phyloP scores from a whole-genome alignment of 2,329 filamentous ascomycete genomes.

The Ascochyta fabae region DNA sequence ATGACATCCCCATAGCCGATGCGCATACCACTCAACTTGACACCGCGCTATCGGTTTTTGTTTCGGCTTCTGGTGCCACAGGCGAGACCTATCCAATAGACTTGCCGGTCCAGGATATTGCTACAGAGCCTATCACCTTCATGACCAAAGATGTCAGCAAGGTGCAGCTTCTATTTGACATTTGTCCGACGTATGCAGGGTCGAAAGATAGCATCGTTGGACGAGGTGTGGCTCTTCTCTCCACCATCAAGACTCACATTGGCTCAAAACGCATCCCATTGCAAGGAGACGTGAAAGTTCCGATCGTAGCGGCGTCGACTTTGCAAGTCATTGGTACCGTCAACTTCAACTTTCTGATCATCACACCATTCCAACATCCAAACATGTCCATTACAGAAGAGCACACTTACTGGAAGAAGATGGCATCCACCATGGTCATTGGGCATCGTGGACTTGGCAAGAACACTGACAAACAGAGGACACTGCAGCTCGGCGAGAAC shows the following conservation, averaged over 20 bases:
- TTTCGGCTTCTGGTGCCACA: constrained; percentile 82
- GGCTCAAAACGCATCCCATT: constrained; percentile 88
- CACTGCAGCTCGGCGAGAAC: constrained; percentile 94
- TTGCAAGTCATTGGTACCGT: constrained; percentile 92
- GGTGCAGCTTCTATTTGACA: constrained; percentile 91
- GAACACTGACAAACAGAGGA: constrained; percentile 82
- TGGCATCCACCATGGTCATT: constrained; percentile 84
- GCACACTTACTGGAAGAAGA: constrained; percentile 95
- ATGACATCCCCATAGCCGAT: constrained; percentile 83
- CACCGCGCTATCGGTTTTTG: constrained; percentile 88
- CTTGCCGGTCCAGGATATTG: constrained; percentile 89
- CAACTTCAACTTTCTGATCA: constrained; percentile 95
- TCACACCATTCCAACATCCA: constrained; percentile 91
- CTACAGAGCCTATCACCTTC: constrained; percentile 92
- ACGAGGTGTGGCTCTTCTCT: constrained; percentile 85
- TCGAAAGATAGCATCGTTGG: constrained; percentile 81
- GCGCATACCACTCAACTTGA: constrained; percentile 94
- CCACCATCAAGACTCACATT: constrained; percentile 80
- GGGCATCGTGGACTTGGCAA: constrained; percentile 80
- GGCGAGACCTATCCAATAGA: constrained; percentile 91
- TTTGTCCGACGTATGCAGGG: constrained; percentile 93
- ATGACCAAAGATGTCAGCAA: constrained; percentile 77
- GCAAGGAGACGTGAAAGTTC: constrained; percentile 90
- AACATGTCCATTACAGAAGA: constrained; percentile 91
- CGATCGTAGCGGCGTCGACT: constrained; percentile 80